Percentiles rank a stretch among this genome's conserved stretches.
phyloP scores from a whole-genome alignment of 768 basidiomycete genomes.

The Phaeotremella skinneri region DNA sequence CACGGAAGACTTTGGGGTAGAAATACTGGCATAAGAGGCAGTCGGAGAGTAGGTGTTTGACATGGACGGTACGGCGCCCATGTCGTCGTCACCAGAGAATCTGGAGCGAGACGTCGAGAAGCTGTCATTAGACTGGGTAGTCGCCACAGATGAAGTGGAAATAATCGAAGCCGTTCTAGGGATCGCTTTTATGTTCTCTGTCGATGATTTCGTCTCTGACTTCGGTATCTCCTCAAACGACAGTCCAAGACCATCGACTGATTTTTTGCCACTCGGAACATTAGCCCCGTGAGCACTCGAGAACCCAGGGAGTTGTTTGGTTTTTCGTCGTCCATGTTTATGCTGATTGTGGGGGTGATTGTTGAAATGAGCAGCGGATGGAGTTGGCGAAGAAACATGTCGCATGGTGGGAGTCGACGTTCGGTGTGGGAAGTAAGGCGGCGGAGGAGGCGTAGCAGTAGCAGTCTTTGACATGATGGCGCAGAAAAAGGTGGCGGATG shows the following conservation, averaged over 20 bases:
- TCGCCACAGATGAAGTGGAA: background rate
- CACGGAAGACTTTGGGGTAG: background rate
- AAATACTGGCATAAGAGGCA: background rate
- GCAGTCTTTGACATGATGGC: conserved; percentile 37
- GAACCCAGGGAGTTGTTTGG: conserved; percentile 14
- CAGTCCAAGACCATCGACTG: conserved; percentile 2
- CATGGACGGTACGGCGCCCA: conserved; percentile 10
- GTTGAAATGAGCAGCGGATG: conserved; percentile 21
- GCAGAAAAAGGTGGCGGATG: conserved; percentile 12
- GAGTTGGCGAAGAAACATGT: conserved; percentile 26
- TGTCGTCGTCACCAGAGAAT: background rate
- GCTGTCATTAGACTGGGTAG: background rate
- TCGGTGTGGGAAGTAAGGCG: conserved; percentile 40
- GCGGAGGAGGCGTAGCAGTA: conserved; percentile 39
- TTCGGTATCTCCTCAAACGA: conserved; percentile 10
- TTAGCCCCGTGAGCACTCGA: background rate
- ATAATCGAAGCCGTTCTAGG: background rate
- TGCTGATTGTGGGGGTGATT: conserved; percentile 7
- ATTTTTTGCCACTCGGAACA: background rate
- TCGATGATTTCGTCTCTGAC: background rate
- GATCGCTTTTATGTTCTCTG: background rate
- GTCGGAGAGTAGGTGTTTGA: conserved; percentile 2
- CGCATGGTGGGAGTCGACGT: conserved; percentile 38
- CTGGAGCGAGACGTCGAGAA: background rate
- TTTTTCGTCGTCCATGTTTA: conserved; percentile 9